phyloP scores from a whole-genome alignment of 768 basidiomycete species.

The Boletus reticulatus region DNA sequence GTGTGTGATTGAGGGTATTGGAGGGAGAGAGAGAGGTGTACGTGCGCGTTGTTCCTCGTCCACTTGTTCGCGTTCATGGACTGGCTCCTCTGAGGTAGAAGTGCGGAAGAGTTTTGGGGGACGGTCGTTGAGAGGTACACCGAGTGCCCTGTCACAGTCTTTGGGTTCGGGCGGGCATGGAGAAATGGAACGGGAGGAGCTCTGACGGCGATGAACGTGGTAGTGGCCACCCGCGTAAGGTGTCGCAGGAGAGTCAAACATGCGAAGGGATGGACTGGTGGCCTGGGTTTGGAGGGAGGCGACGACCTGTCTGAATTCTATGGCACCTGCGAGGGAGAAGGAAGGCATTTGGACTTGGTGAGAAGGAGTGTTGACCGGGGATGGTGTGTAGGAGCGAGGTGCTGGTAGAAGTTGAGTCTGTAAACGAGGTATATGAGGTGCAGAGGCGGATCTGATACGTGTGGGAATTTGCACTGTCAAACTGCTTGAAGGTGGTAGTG shows the following conservation, averaged over 20 bases:
- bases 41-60: conserved; percentile 12
- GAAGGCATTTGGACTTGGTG: conserved; percentile 62
- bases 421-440: conserved; percentile 36
- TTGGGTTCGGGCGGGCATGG: conserved; percentile 34
- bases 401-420: conserved; percentile 40
- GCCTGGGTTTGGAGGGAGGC: conserved; percentile 73
- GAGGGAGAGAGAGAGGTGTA: conserved; percentile 23
- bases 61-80: conserved; percentile 2
- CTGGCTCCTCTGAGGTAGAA: conserved; percentile 22
- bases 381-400: conserved; percentile 45
- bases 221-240: conserved; percentile 80
- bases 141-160: conserved; percentile 53
- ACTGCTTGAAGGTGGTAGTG: conserved; percentile 1
- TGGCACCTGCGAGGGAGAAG: conserved; percentile 89
- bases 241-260: conserved; percentile 66
- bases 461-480: conserved; percentile 30
- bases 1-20: conserved; percentile 55
- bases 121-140: conserved; percentile 54
- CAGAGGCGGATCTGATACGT: conserved; percentile 39
- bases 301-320: conserved; percentile 96
- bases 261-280: conserved; percentile 50
- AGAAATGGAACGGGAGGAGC: conserved; percentile 32
- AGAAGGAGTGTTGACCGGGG: conserved; percentile 41
- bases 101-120: conserved; percentile 35
- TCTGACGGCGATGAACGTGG: conserved; percentile 37